These are phyloP conservation scores for Macrocystidia cucumis DNA, from an alignment of 1,284 basidiomycete species.

Conservation along the genomic window DNA sequence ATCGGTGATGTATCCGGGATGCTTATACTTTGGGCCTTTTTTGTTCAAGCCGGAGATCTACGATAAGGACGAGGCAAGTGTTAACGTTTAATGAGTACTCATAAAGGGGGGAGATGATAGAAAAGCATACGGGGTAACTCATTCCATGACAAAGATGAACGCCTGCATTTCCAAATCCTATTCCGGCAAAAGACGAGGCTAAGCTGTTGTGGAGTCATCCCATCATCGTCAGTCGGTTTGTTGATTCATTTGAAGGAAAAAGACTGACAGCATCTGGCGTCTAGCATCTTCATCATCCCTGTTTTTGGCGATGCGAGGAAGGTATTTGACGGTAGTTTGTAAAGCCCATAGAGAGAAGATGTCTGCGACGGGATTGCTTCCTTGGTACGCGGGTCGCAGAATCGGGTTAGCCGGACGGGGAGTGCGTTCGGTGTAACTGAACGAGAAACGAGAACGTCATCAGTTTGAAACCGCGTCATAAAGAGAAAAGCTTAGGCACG, in stretches of 20 bases:
- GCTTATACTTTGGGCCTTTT: conserved; percentile 82
- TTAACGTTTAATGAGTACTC: conserved; percentile 3
- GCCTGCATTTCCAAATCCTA: conserved; percentile 93
- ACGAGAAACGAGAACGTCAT: conserved; percentile 5
- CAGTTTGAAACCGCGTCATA: conserved; percentile 9
- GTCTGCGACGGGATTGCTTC: conserved; percentile 93
- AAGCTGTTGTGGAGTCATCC: conserved; percentile 37
- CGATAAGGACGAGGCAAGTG: too few species aligned
- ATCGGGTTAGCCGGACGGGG: conserved; percentile 90
- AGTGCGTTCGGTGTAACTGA: conserved; percentile 80
- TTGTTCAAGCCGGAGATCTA: conserved; percentile 95
- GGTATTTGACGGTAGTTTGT: conserved; percentile 83
- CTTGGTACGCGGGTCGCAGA: conserved; percentile 90
- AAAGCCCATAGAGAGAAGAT: conserved; percentile 96
- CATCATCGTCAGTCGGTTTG: too few species aligned
- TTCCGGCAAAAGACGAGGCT: conserved; percentile 88
- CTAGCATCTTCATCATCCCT: conserved; percentile 78
- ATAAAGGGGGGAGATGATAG: conserved; percentile 4
- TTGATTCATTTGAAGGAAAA: background rate
- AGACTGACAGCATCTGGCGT: conserved; percentile 80
- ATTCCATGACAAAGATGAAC: conserved; percentile 89
- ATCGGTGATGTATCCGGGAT: conserved; percentile 77
- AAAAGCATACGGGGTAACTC: conserved; percentile 62
- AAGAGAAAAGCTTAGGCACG: conserved; percentile 15
- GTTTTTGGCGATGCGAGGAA: conserved; percentile 84